These are phyloP conservation scores for Termitomyces sp. DNA, from an alignment of 768 basidiomycete species.

Conservation along the genomic window DNA sequence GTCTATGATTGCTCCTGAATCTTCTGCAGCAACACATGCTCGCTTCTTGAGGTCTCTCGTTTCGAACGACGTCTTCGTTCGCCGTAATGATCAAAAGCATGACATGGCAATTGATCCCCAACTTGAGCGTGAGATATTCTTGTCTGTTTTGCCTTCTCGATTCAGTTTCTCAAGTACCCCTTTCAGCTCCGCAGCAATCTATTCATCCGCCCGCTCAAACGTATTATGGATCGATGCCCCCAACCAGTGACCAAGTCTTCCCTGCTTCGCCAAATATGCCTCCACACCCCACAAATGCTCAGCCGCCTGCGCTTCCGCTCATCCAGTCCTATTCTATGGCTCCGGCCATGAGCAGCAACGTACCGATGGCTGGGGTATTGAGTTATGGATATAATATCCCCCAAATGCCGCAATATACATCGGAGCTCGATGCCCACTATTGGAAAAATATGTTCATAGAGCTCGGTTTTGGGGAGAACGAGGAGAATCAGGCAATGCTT, in stretches of 20 bases:
- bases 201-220: slow-evolving; percentile 25
- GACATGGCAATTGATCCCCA: slow-evolving; percentile 53
- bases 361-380: slow-evolving; percentile 16
- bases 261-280: slow-evolving; percentile 36
- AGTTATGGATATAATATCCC: slow-evolving; percentile 35
- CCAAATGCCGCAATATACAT: slow-evolving; percentile 39
- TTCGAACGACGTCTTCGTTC: slow-evolving; percentile 57
- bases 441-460: slow-evolving; percentile 77
- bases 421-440: slow-evolving; percentile 67
- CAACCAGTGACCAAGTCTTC: slow-evolving; percentile 23
- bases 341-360: not conserved
- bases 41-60: slow-evolving; percentile 76
- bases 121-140: slow-evolving; percentile 44
- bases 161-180: slow-evolving; percentile 7
- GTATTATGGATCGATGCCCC: slow-evolving; percentile 22
- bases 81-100: slow-evolving; percentile 39
- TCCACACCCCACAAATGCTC: slow-evolving; percentile 25
- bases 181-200: slow-evolving; percentile 22
- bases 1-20: slow-evolving; percentile 56
- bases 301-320: slow-evolving; percentile 20
- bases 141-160: not conserved
- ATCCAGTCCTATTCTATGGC: slow-evolving; percentile 5
- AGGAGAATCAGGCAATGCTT: slow-evolving; percentile 27
- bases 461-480: slow-evolving; percentile 61
- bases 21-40: slow-evolving; percentile 72